Base-by-base conservation (phyloP, 371 early-diverging fungal species). In the Aphelidium insulamus region DNA sequence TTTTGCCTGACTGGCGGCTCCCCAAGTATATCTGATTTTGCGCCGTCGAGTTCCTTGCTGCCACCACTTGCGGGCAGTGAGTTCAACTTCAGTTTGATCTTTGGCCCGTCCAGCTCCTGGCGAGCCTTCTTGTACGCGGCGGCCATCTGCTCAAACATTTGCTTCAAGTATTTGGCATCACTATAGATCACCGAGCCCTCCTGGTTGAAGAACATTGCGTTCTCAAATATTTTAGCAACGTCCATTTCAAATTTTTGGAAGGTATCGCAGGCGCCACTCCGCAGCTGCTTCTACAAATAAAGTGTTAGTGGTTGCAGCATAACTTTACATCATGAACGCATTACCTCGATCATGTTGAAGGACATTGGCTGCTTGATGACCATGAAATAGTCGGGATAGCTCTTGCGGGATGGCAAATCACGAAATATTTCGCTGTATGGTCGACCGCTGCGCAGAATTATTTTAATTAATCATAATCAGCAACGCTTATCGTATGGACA, bases 361-460 rank as follows among this genome's bases (percentile, higher is more conserved):
- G 83, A 69, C 46, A 87, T 83, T 6, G 90, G 91, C 1, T 66
- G 50, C 32, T 72, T 68, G 38, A 86, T 85, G 30, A 81, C 52
- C 23, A 21, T 10, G 34, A 52, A 44, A 28, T 54, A 50, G 26
- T 44, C 43, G 5, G 49, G 46, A 17, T 44, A 44, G 24, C 26
- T 20, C 28, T 14, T 24, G n/a, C n/a, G 23, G 22, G 34, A 38
- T 6, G 33, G 49, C 14, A 46, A 21, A 1, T 9, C 40, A 22
- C 37, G 12, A 32, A 49, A 49, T 14, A 49, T 16, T 5, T 41
- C 11, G 11, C 12, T 31, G n/a, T 10, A 11, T 10, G 12, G 26
- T 14, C 9, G 21, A 20, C n/a, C 9, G n/a, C n/a, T n/a, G n/a
- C n/a, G n/a, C n/a, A n/a, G n/a, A n/a, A n/a, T n/a, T n/a, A n/a